Evolutionary conservation across 805 yeast species (phyloP).

Genomic region (Teunomyces kruisii): DNA sequence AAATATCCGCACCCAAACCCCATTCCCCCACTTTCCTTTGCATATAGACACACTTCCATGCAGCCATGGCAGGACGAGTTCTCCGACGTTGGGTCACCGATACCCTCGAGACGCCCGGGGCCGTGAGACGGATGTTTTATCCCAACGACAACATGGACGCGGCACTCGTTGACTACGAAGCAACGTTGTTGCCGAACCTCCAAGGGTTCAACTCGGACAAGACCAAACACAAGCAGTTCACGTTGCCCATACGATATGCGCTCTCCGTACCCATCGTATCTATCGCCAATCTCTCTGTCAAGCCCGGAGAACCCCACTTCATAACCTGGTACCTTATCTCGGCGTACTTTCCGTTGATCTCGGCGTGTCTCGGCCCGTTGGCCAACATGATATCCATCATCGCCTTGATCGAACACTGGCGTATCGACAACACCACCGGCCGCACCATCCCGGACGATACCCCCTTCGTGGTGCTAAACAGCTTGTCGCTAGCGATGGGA

Average conservation of each 20-base stretch:
- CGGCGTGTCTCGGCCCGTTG: constrained; percentile 78
- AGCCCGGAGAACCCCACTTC: constrained; percentile 38
- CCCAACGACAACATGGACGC: constrained; percentile 6
- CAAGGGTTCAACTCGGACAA: neutral
- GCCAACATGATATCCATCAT: constrained; percentile 73
- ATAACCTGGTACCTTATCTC: constrained; percentile 65
- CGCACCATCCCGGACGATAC: constrained; percentile 31
- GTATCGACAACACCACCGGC: constrained; percentile 28
- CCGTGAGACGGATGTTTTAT: neutral
- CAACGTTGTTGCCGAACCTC: neutral
- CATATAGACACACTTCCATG: neutral
- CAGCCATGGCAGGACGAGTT: neutral
- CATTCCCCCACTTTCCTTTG: no score
- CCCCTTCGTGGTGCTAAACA: constrained; percentile 56
- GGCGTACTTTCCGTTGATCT: constrained; percentile 68
- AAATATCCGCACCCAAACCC: no score
- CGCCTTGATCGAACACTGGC: constrained; percentile 72
- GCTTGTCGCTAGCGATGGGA: constrained; percentile 64
- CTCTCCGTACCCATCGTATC: constrained; percentile 32
- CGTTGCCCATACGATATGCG: constrained; percentile 26
- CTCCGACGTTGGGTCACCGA: constrained; percentile 1
- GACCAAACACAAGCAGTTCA: constrained; percentile 2
- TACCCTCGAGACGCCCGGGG: neutral
- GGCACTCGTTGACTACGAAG: neutral
- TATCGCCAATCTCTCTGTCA: constrained; percentile 28